Evolutionary conservation across 2,329 filamentous ascomycete species (phyloP), one percentile per base, ranked within the genome.

Genomic region (Pseudodiploospora longispora): DNA sequence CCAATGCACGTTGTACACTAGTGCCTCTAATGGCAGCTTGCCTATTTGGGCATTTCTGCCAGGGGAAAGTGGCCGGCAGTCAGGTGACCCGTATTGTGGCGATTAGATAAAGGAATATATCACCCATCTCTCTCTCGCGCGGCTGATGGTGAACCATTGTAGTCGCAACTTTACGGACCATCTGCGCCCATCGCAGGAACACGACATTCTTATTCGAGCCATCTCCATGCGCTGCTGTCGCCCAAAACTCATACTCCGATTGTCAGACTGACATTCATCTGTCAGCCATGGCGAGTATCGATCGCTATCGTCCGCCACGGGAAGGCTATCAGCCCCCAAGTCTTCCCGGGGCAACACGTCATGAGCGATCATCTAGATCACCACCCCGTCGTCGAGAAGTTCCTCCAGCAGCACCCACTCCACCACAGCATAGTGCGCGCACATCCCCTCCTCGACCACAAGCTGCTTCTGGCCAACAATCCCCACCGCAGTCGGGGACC

Each of bases 371-470:
- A 30, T 74, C 74, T 39, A 71, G 69, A 57, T 78, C 75, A 36
- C 74, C 75, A 34, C 73, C 67, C 9, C 65, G 67, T 48, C 68
- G 70, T 50, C 72, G 71, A 55, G 73, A 78, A 49, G 70, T 82
- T 12, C 79, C 79, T 38, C 79, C 79, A 8, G 74, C 78, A 27
- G 78, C 71, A 32, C 79, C 79, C 35, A 80, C 79, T 10, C 79
- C 79, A 46, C 79, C 79, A 3, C 70, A 73, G 34, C 68, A 73
- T 41, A 72, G 70, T 35, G 72, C 74, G 41, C 69, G 74, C 50
- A 74, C 70, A 6, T 80, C 76, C 37, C 76, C 75, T 7, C 74
- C 76, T 27, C 70, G 69, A 38, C 67, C 71, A 7, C 66, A 66
- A 40, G 68, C 64, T 42, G 66, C 62, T 46, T 62, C 64, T 37